Evolutionary conservation across 2,329 filamentous ascomycete genomes (phyloP).

Genomic region (Exserohilum turcica): DNA sequence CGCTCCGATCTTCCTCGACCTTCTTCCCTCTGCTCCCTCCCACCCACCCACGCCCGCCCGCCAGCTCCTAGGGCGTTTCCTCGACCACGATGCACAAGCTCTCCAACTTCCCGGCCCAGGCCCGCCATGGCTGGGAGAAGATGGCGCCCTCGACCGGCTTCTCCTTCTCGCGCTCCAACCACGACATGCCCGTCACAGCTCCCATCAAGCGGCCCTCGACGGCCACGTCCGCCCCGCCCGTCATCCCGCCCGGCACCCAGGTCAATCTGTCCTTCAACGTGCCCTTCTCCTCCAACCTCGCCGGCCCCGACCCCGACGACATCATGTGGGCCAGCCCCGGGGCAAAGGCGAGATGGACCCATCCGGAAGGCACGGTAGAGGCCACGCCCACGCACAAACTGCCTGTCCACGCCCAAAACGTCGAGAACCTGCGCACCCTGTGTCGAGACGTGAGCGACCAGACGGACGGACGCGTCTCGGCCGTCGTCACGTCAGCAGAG

Average conservation of each 20-base stretch:
- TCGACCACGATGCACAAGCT: constrained; percentile 66
- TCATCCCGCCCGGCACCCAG: constrained; percentile 72
- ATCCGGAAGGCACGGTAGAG: constrained; percentile 84
- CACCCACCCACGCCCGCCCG: constrained; percentile 30
- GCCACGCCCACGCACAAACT: constrained; percentile 84
- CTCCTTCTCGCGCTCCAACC: constrained; percentile 64
- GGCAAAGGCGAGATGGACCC: constrained; percentile 90
- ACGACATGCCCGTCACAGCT: constrained; percentile 58
- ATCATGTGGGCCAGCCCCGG: constrained; percentile 90
- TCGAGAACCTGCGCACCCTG: constrained; percentile 76
- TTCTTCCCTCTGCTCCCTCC: constrained; percentile 23
- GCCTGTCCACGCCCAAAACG: constrained; percentile 88
- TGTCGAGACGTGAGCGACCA: constrained; percentile 80
- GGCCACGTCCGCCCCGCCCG: constrained; percentile 58
- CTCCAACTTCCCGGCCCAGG: constrained; percentile 68
- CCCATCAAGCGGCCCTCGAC: constrained; percentile 63
- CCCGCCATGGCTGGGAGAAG: constrained; percentile 70
- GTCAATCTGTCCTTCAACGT: constrained; percentile 98
- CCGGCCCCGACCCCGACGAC: constrained; percentile 91
- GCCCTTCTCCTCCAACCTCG: constrained; percentile 89
- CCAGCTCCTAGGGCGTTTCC: constrained; percentile 36
- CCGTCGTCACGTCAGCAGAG: constrained; percentile 80
- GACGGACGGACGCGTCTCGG: constrained; percentile 70
- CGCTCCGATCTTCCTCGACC: constrained; percentile 25
- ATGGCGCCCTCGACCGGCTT: constrained; percentile 68